Conservation (phyloP, 1,284 basidiomycete species). For the Apiotrichum domesticum region DNA sequence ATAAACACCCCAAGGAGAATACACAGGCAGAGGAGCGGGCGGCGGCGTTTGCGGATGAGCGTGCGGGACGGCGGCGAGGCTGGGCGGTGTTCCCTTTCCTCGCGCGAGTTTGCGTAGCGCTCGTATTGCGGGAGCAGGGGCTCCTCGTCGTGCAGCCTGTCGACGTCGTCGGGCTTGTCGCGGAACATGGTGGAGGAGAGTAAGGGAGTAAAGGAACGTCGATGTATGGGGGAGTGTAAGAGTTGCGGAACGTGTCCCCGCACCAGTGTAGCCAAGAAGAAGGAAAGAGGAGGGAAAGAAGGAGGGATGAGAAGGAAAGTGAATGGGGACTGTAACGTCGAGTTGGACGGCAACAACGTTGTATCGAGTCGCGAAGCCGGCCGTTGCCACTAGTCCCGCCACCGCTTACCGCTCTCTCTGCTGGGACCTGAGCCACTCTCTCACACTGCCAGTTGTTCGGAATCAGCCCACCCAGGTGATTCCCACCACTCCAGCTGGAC, state of each 20-base stretch:
- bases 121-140: slow-evolving; percentile 39
- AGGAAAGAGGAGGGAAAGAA: not conserved
- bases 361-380: no score
- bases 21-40: slow-evolving; percentile 24
- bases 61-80: not conserved
- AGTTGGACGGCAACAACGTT: no score
- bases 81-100: not conserved
- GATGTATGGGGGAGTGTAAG: not conserved
- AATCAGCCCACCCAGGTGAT: no score
- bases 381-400: no score
- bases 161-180: slow-evolving; percentile 16
- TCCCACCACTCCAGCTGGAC: no score
- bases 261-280: no score
- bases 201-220: not conserved
- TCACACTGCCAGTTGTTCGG: no score
- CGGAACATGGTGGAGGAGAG: slow-evolving; percentile 5
- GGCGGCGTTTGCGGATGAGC: slow-evolving; percentile 1
- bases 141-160: slow-evolving; percentile 18
- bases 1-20: slow-evolving; percentile 24
- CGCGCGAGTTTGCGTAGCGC: not conserved
- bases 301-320: not conserved
- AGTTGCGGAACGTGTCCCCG: no score
- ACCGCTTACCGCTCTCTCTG: no score
- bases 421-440: no score
- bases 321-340: not conserved